Base-by-base conservation (phyloP, 176 grass and related monocot genomes). In the Oryza australiensis region DNA sequence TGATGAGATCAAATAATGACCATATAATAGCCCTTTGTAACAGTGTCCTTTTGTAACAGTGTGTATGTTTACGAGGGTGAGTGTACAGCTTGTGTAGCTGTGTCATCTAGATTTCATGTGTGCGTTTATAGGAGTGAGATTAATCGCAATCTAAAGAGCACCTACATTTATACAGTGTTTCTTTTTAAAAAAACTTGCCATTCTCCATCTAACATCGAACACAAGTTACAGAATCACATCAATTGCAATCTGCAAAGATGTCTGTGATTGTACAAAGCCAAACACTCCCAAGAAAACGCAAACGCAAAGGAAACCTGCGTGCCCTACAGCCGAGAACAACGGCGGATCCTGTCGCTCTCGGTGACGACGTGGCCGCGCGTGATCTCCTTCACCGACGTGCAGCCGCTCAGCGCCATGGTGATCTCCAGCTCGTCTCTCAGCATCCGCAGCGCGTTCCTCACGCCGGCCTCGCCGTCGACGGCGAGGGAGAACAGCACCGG, bases 321-420 rank as follows among this genome's bases (percentile, higher is more conserved):
- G 23, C 42, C 13, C 46, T 94, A 97, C n/a, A 92, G 15, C 74
- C 73, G 42, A 10, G 77, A 35, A n/a, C 72, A 62, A 13, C 78
- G 16, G 5, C 48, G 88, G 26, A 82, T 70, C 86, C 43, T 81
- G 76, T 92, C 88, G 1, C 26, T 64, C 87, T 91, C 88, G 24
- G 90, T 93, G 72, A 78, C 3, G 26, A 98, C 88, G 29, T 74
- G 90, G 72, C 71, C 71, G 30, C 90, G 86, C 0, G 81, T 92
- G 82, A 94, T 94, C 26, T 94, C 91, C 82, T 89, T 87, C 16
- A 93, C 74, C 48, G 92, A 94, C 49, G 90, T 40, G 73, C 95
- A 97, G 0, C 92, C 90, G 57, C 78, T 89, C 72, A 97, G 83
- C 66, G 90, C 90, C 92, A 94, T 97, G 81, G 88, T 76, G n/a